Conservation (phyloP, 257 asterid species). For the Primulina huaijiensis region DNA sequence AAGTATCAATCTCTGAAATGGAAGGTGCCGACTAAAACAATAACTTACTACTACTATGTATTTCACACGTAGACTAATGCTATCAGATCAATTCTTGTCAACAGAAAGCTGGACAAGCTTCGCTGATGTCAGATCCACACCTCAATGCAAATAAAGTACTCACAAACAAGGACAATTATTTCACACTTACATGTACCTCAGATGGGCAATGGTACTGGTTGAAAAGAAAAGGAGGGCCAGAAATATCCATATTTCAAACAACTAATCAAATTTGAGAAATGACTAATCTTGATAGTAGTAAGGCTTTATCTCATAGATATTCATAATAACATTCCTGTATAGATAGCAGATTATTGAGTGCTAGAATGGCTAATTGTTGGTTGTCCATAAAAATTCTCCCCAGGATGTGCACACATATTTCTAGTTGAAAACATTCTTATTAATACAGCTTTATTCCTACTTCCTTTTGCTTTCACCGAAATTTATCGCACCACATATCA, state of each 20-base stretch:
- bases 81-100: background rate
- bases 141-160: background rate
- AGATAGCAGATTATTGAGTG: too few species aligned
- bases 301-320: too few species aligned
- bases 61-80: background rate
- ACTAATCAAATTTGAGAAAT: too few species aligned
- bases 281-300: too few species aligned
- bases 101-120: conserved; percentile 3
- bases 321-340: too few species aligned
- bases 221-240: background rate
- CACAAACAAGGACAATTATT: background rate
- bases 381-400: background rate
- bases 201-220: conserved; percentile 8
- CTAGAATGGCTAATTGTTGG: background rate
- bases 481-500: conserved; percentile 5
- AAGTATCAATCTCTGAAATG: conserved; percentile 6
- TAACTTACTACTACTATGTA: conserved; percentile 10
- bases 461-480: conserved; percentile 7
- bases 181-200: background rate
- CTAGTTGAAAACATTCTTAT: conserved; percentile 8
- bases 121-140: background rate
- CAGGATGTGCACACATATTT: background rate
- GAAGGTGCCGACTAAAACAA: conserved; percentile 9
- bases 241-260: background rate
- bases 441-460: background rate